Evolutionary conservation across 176 grass and related monocot genomes (phyloP).

Genomic region (Tuctoria greenei): DNA sequence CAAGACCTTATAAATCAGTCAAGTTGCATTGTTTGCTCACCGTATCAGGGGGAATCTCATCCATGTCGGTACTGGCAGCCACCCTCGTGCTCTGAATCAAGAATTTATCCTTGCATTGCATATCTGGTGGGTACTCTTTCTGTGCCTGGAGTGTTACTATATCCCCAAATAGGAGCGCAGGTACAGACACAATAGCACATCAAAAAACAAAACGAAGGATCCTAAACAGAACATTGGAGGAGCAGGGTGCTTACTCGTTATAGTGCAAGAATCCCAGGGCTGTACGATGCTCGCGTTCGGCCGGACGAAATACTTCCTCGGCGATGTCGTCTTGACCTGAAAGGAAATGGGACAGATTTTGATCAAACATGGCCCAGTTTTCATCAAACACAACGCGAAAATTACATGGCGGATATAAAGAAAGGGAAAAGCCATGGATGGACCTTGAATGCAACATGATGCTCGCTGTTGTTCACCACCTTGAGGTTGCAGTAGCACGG

Average conservation of each 20-base stretch:
- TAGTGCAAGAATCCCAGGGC: constrained; percentile 94
- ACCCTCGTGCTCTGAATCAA: constrained; percentile 94
- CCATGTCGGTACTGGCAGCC: constrained; percentile 67
- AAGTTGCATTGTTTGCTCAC: constrained; percentile 42
- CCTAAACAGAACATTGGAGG: constrained; percentile 14
- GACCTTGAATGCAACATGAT: constrained; percentile 97
- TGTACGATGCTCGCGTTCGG: constrained; percentile 85
- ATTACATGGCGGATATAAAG: not conserved
- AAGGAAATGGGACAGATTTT: constrained; percentile 19
- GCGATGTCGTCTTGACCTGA: constrained; percentile 97
- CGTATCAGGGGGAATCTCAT: constrained; percentile 84
- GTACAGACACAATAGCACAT: constrained; percentile 4
- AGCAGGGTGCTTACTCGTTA: constrained; percentile 57
- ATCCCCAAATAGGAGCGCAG: constrained; percentile 16
- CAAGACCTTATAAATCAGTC: constrained; percentile 11
- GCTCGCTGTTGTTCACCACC: constrained; percentile 96
- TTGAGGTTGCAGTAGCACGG: constrained; percentile 94
- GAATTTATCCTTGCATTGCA: constrained; percentile 98
- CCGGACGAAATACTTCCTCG: constrained; percentile 96
- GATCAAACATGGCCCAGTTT: constrained; percentile 30
- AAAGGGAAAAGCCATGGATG: constrained; percentile 8
- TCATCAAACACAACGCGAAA: constrained; percentile 19
- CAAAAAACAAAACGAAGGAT: constrained; percentile 21
- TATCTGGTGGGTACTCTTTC: constrained; percentile 73
- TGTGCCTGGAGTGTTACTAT: constrained; percentile 90